These are phyloP conservation scores for Carex parvula DNA, from an alignment of 176 grass and related monocot genomes.

Conservation along the genomic window DNA sequence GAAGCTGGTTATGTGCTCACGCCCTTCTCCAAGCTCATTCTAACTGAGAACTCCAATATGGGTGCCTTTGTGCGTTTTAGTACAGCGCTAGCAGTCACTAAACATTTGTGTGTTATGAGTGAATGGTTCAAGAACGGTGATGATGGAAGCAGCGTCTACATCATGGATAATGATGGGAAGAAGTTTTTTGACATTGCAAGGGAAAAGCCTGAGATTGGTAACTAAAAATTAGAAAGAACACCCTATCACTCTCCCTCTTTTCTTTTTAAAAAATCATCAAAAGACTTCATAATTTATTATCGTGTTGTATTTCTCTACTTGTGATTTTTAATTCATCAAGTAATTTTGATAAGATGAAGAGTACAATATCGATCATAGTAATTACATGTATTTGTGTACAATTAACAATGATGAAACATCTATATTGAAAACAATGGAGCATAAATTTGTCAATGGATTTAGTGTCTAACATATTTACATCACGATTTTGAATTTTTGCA, in stretches of 20 bases:
- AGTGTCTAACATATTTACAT: no score
- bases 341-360: background rate
- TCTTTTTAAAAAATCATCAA: background rate
- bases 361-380: background rate
- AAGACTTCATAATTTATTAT: background rate
- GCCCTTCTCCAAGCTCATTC: no score
- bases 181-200: background rate
- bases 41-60: no score
- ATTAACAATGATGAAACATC: background rate
- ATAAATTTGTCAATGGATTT: no score
- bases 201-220: background rate
- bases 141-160: background rate
- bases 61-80: no score
- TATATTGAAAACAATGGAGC: no score
- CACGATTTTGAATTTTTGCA: no score
- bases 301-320: no score
- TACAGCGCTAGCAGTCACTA: background rate
- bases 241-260: background rate
- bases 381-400: background rate
- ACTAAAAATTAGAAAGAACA: background rate
- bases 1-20: no score
- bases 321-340: background rate
- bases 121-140: background rate
- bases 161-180: background rate
- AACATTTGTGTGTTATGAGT: background rate